These are phyloP conservation scores for Pythium aristosporum DNA, from an alignment of 352 stramenopile genomes.

Conservation along the genomic window DNA sequence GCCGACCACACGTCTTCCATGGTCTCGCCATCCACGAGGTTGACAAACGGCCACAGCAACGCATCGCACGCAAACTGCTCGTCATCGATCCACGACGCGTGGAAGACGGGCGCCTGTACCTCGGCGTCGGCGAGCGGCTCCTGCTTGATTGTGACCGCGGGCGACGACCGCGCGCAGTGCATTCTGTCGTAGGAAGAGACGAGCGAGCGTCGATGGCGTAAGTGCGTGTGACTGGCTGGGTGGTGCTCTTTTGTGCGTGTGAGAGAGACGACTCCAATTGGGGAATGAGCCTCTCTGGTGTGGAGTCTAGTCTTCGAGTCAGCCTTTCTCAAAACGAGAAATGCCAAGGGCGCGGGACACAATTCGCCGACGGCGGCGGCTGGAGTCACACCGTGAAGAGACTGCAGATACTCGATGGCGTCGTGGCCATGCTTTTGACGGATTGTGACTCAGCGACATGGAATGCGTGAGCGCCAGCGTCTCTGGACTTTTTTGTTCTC, in stretches of 20 bases:
- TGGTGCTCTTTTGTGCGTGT: neutral
- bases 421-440: neutral
- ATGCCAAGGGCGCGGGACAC: no score
- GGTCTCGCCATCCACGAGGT: slow-evolving; percentile 1
- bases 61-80: neutral
- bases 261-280: neutral
- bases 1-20: neutral
- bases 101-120: slow-evolving; percentile 4
- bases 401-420: no score
- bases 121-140: slow-evolving; percentile 1
- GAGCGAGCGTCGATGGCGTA: neutral
- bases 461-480: neutral
- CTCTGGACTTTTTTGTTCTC: slow-evolving; percentile 1
- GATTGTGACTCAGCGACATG: neutral
- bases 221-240: neutral
- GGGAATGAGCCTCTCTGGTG: neutral
- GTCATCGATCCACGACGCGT: neutral
- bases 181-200: neutral
- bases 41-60: slow-evolving; percentile 11
- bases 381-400: neutral
- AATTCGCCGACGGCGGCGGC: no score
- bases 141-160: slow-evolving; percentile 4
- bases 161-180: neutral
- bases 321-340: neutral
- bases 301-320: neutral